Conservation (phyloP, 495 filamentous ascomycete genomes). For the Talaromyces liani region DNA sequence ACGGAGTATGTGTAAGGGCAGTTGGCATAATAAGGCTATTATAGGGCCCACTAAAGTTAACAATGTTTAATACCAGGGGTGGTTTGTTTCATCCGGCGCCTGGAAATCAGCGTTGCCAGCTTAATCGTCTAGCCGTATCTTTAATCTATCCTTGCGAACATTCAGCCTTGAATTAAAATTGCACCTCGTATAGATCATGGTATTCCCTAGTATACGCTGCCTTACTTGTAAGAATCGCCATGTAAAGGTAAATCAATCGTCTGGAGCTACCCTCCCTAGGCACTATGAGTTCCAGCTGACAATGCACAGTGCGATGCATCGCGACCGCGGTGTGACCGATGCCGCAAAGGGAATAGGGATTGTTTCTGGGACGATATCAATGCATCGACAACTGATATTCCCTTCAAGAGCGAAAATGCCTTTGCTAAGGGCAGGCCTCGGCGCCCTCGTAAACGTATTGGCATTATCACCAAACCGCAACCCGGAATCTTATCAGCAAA, state of each 20-base stretch:
- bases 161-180: too few species aligned
- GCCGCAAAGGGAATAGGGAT: conserved; percentile 18
- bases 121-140: too few species aligned
- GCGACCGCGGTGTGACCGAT: conserved; percentile 16
- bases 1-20: too few species aligned
- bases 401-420: conserved; percentile 25
- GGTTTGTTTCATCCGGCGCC: too few species aligned
- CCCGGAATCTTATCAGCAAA: neutral
- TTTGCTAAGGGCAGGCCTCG: conserved; percentile 23
- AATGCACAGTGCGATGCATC: conserved; percentile 18
- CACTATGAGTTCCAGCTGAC: neutral
- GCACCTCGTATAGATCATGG: conserved; percentile 6
- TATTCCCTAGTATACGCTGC: conserved; percentile 12
- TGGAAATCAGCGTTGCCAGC: neutral
- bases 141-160: too few species aligned
- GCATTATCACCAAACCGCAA: neutral
- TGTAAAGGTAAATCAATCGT: conserved; percentile 8
- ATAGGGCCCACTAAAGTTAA: neutral
- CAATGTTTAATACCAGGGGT: neutral
- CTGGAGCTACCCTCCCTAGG: neutral
- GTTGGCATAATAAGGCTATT: too few species aligned
- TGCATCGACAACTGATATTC: conserved; percentile 11
- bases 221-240: conserved; percentile 11
- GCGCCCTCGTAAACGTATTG: conserved; percentile 13
- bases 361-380: conserved; percentile 18